Evolutionary conservation across 805 yeast genomes (phyloP).

Genomic region (Lipomyces mesembrius): DNA sequence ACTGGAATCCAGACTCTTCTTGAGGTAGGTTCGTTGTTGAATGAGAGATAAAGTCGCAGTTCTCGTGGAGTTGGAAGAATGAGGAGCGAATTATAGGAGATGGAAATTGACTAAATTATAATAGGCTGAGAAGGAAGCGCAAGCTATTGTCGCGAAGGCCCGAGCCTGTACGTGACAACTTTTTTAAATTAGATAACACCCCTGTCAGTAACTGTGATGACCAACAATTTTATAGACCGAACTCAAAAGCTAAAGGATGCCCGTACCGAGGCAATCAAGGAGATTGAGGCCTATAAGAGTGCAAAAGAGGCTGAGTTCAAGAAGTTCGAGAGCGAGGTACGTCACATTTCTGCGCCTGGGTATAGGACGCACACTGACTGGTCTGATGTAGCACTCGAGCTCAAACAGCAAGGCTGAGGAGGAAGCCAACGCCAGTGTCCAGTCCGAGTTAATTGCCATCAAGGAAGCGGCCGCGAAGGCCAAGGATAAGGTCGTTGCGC

Average conservation of each 20-base stretch:
- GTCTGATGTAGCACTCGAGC: conserved; percentile 59
- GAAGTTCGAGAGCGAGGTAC: conserved; percentile 63
- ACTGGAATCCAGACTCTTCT: conserved; percentile 72
- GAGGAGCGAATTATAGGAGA: too few relatives aligned
- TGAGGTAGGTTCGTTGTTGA: conserved; percentile 50
- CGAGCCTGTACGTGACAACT: conserved; percentile 66
- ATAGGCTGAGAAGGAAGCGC: conserved; percentile 96
- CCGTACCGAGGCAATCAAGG: conserved; percentile 87
- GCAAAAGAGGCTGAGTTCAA: conserved; percentile 83
- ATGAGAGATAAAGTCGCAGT: neutral
- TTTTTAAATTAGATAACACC: neutral
- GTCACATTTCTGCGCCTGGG: conserved; percentile 24
- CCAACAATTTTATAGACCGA: conserved; percentile 56
- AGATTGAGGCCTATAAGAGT: conserved; percentile 82
- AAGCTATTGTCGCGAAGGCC: conserved; percentile 89
- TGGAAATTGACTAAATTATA: neutral
- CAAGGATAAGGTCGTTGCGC: conserved; percentile 68
- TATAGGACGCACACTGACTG: neutral
- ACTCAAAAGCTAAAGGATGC: conserved; percentile 90
- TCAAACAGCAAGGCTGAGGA: conserved; percentile 75
- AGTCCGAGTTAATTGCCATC: conserved; percentile 71
- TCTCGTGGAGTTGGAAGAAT: neutral
- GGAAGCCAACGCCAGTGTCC: conserved; percentile 76
- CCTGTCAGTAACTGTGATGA: conserved; percentile 41
- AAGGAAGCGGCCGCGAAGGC: conserved; percentile 65